Percentiles rank a stretch among this genome's conserved stretches.
These are phyloP conservation scores for Coniochaeta pulveracea DNA, from an alignment of 2,329 filamentous ascomycete genomes.

Conservation along the genomic window DNA sequence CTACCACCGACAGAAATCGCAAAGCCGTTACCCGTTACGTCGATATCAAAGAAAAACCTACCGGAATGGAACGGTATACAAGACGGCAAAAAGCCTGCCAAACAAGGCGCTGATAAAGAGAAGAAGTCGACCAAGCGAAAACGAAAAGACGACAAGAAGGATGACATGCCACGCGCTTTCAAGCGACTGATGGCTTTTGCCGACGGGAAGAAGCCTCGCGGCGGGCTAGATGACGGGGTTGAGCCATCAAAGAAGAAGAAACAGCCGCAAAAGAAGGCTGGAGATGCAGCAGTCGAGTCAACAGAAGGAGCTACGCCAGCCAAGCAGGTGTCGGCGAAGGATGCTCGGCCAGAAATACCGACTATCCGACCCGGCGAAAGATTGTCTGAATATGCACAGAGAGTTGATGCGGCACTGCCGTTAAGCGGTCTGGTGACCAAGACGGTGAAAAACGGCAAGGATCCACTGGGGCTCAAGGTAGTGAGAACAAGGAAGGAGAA, in stretches of 20 bases:
- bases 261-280: conserved; percentile 16
- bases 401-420: conserved; percentile 78
- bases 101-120: conserved; percentile 14
- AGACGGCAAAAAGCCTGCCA: conserved; percentile 15
- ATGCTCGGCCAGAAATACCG: conserved; percentile 27
- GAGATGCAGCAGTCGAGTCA: conserved; percentile 16
- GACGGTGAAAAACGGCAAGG: conserved; percentile 47
- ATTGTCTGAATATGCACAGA: conserved; percentile 67
- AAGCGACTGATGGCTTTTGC: conserved; percentile 71
- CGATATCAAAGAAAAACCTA: conserved; percentile 23
- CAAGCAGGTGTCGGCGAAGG: conserved; percentile 1
- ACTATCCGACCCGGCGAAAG: conserved; percentile 77
- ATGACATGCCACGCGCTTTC: conserved; percentile 87
- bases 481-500: conserved; percentile 74
- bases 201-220: conserved; percentile 45
- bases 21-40: conserved; percentile 34
- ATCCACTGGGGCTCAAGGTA: conserved; percentile 53
- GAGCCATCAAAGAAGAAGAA: conserved; percentile 17
- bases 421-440: conserved; percentile 59
- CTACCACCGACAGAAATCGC: conserved; percentile 37
- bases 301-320: conserved; percentile 7
- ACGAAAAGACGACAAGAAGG: conserved; percentile 30
- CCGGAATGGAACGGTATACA: conserved; percentile 26
- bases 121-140: conserved; percentile 38
- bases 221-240: conserved; percentile 62